Evolutionary conservation across 2,329 filamentous ascomycete species (phyloP), one percentile per base, ranked within the genome.

Genomic region (Clonostachys rosea): DNA sequence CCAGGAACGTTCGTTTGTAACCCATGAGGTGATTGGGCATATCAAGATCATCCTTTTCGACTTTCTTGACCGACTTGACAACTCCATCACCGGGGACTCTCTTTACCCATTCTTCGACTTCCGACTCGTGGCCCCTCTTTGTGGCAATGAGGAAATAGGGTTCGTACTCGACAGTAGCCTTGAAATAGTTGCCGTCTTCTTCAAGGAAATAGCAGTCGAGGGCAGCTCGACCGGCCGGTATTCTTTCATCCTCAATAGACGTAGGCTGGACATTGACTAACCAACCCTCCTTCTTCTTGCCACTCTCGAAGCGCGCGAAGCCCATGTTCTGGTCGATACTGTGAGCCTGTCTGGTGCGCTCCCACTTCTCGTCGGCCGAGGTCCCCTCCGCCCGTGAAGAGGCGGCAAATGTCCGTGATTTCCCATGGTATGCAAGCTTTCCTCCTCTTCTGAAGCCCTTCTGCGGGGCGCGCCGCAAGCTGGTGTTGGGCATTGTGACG

Each of bases 191-290:
- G 13, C 89, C 80, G 59, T 95, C 88, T 49, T 92, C 89, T 58
- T 91, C 89, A 50, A 99, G 86, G 68, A 99, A 99, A 73, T 96
- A 99, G 69, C 91, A 96, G 70, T 99, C 94, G 48, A 99, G 83
- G 9, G 89, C 94, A 2, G 94, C 87, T 54, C 90, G 84, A 36
- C 94, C 94, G 50, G 89, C 89, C 2, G 87, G 85, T 42, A 88
- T 79, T 56, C 89, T 88, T 14, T 91, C 80, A 62, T 97, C 92
- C 65, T 96, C 76, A 74, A 99, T 78, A 12, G 84, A 83, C 0
- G 94, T 97, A 37, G 91, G 84, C 63, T 96, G 89, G 71, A 97
- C 89, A 62, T 97, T 99, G 57, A 92, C 89, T 5, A 99, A 81
- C 94, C 94, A 99, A 53, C 95, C 91, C 44, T 87, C 81, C 62